Evolutionary conservation across 2,329 filamentous ascomycete genomes (phyloP).

Genomic region (Aspergillus sp.): DNA sequence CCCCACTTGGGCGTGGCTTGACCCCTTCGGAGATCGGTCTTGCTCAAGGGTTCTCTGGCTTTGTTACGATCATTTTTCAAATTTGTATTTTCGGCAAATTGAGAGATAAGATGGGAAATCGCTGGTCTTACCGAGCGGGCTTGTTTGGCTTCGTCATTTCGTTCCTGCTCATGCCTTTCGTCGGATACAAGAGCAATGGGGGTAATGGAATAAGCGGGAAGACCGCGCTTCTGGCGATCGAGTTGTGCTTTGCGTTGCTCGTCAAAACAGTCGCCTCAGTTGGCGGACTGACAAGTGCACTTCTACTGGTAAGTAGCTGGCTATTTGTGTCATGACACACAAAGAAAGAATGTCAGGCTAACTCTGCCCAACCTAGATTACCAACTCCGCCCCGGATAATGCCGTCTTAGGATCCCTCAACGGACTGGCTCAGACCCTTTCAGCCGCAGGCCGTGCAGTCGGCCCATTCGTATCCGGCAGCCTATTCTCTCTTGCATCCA

Average conservation of each 20-base stretch:
- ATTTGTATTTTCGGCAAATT: conserved; percentile 79
- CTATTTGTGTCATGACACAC: neutral
- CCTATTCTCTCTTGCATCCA: conserved; percentile 76
- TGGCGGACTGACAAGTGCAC: conserved; percentile 83
- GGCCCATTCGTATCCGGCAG: conserved; percentile 87
- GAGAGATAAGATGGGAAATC: conserved; percentile 78
- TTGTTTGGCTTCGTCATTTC: conserved; percentile 78
- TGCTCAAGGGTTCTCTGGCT: conserved; percentile 78
- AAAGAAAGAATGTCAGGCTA: neutral
- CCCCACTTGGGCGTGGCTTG: conserved; percentile 75
- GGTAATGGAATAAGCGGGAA: conserved; percentile 61
- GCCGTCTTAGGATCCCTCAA: conserved; percentile 87
- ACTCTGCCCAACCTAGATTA: conserved; percentile 62
- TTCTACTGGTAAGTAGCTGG: conserved; percentile 69
- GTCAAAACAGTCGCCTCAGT: conserved; percentile 90
- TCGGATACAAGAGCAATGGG: conserved; percentile 70
- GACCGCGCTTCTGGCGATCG: conserved; percentile 71
- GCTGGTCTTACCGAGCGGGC: conserved; percentile 77
- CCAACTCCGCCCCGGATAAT: conserved; percentile 85
- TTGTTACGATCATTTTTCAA: conserved; percentile 87
- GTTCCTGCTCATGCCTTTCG: conserved; percentile 85
- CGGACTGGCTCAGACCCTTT: conserved; percentile 89
- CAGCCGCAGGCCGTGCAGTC: conserved; percentile 81
- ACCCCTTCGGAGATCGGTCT: conserved; percentile 80
- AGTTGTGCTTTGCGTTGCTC: conserved; percentile 77